Base-by-base conservation (phyloP, 345 rosid species). In the Rubroshorea leprosula region DNA sequence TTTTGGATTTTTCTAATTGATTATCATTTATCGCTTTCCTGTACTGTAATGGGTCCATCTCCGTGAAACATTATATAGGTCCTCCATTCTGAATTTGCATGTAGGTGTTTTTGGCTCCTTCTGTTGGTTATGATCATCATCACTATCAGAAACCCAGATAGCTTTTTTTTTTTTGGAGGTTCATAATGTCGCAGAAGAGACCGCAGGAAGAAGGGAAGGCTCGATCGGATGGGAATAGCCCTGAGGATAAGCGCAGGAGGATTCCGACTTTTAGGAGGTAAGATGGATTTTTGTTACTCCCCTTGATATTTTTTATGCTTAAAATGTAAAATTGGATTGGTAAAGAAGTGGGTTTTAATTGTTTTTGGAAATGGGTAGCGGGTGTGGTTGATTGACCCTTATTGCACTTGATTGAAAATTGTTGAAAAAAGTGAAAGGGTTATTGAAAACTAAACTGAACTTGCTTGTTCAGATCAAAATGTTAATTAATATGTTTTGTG, bases 151-250 rank as follows among this genome's bases (percentile, higher is more conserved):
- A 57, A 39, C 24, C 39, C 26, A n/a, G 47, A 13, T 60, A 20
- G 16, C 22, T 18, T 48, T 27, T 52, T 60, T 63, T 16, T 62
- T 55, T 47, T 31, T 49, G 56, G 22, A 26, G 72, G 46, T 65
- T 55, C 15, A 54, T 62, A 64, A 92, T 92, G 98, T 80, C 99
- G 39, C 89, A 85, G 65, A 93, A 93, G 75, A 83, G 97, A 70
- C 91, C 84, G 46, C 79, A 78, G 48, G 99, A 93, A 14, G 85
- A 82, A 31, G 80, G 78, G 5, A 86, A 78, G 75, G 68, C 73
- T 62, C 82, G 74, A 29, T 39, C 69, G 0, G 85, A 82, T 23
- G 87, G 78, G 27, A 61, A 60, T 60, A 62, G 60, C 63, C 75
- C 78, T 0, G 94, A 60, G 21, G 90, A 85, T 58, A 93, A 93